Base-by-base conservation (phyloP, 2,329 filamentous ascomycete genomes). In the Colletotrichum endophyticum region DNA sequence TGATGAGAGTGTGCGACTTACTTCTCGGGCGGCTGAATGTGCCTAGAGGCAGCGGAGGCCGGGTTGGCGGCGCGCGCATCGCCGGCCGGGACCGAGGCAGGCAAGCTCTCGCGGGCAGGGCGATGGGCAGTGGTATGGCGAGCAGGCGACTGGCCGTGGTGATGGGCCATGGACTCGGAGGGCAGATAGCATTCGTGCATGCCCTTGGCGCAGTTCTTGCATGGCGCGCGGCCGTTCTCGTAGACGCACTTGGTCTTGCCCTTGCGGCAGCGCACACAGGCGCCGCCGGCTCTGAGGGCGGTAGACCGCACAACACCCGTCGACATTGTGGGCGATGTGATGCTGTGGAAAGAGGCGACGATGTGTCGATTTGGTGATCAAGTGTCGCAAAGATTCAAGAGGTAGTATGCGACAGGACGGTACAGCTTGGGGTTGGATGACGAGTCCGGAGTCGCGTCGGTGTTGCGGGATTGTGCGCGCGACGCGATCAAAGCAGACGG, bases 221-320 rank as follows among this genome's bases (percentile, higher is more conserved):
- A 92, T 15, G 91, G 91, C n/a, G 90, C 89, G 81, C 90, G 87
- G 68, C 90, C 90, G 80, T 91, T 92, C 78, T 92, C 91, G 84
- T 92, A 92, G 80, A 92, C 90, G 78, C 91, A 92, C 80, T 92
- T 92, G 69, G 91, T 92, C 84, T 92, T 92, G 84, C 91, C 91
- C 82, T 92, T 92, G 82, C 91, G 90, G 84, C 91, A 92, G 83
- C 91, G 90, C 79, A 92, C 91, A 79, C 91, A 92, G 80, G 91
- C 91, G 80, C 90, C 90, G 81, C 90, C 90, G 82, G 90, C 90
- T 81, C 90, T 87, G 72, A 92, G 89, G 83, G 90, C 91, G 79
- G 90, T 92, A 80, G 89, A 89, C 84, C 90, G 89, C 81, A 90
- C 88, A 78, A 89, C 83, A 80, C 82, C 86, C 66, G 85, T 84